Conservation (phyloP, 1,284 basidiomycete species). For the Ustilago nuda region DNA sequence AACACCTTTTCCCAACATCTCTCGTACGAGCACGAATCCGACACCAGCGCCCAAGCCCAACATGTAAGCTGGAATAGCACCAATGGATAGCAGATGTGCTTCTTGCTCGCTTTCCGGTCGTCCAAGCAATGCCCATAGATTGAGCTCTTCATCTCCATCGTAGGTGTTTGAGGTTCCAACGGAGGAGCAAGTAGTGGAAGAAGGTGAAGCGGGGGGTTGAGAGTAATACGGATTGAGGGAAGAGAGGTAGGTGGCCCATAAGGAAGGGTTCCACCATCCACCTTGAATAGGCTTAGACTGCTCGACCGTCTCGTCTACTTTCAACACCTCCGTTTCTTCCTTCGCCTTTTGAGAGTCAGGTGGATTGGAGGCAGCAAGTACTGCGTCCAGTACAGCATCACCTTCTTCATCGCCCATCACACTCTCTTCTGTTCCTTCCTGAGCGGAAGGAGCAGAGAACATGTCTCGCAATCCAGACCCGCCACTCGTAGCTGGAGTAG, state of each 20-base stretch:
- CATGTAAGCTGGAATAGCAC: slow-evolving; percentile 60
- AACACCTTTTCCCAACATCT: slow-evolving; percentile 30
- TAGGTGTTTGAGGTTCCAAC: not conserved
- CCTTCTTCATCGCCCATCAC: slow-evolving; percentile 2
- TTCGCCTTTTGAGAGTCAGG: not conserved
- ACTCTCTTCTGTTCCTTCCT: not conserved
- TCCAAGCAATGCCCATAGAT: slow-evolving; percentile 33
- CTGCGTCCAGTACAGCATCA: slow-evolving; percentile 17
- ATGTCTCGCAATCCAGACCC: slow-evolving; percentile 19
- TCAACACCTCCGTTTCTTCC: not conserved
- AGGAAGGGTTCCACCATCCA: slow-evolving; percentile 16
- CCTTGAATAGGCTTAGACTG: not conserved
- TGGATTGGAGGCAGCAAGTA: slow-evolving; percentile 3
- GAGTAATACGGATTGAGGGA: slow-evolving; percentile 47
- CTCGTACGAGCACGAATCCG: slow-evolving; percentile 53
- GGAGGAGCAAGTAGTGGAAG: not conserved
- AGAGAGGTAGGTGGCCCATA: slow-evolving; percentile 35
- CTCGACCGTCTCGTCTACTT: not conserved
- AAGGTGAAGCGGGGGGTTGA: not conserved
- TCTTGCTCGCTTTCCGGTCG: slow-evolving; percentile 27
- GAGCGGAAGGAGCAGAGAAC: slow-evolving; percentile 6
- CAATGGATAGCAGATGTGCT: slow-evolving; percentile 30
- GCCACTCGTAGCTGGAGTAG: not conserved
- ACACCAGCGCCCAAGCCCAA: slow-evolving; percentile 52
- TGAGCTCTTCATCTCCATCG: slow-evolving; percentile 26